phyloP scores from a whole-genome alignment of 2,329 filamentous ascomycete species.

The Penicillium brasilianum region DNA sequence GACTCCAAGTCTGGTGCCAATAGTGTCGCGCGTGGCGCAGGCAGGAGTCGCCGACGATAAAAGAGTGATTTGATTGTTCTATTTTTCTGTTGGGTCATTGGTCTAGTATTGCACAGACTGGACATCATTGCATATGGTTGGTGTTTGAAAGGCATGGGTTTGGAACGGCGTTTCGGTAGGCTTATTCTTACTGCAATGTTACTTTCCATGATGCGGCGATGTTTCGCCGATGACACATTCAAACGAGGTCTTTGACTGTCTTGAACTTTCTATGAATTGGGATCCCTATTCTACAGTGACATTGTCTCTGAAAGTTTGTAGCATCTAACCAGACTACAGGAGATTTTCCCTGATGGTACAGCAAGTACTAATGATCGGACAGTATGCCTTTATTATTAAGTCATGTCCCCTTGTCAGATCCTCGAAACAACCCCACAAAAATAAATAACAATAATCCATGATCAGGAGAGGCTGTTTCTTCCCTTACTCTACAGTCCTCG shows the following conservation, averaged over 20 bases:
- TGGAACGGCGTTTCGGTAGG: constrained; percentile 4
- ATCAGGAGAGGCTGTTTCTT: too few relatives aligned
- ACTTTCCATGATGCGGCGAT: neutral
- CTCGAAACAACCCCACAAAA: neutral
- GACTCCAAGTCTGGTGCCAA: constrained; percentile 30
- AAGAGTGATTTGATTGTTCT: neutral
- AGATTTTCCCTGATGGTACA: too few relatives aligned
- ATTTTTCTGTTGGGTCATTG: neutral
- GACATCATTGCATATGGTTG: constrained; percentile 19
- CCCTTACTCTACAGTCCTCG: too few relatives aligned
- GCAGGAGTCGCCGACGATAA: constrained; percentile 41
- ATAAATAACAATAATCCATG: neutral
- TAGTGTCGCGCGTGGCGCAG: constrained; percentile 32
- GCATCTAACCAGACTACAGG: too few relatives aligned
- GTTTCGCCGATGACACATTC: neutral
- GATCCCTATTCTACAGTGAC: neutral
- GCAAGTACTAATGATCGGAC: too few relatives aligned
- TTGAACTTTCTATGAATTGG: neutral
- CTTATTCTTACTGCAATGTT: neutral
- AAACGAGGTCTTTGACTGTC: neutral
- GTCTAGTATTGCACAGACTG: neutral
- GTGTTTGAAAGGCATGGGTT: constrained; percentile 14
- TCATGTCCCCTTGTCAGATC: neutral
- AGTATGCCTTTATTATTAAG: too few relatives aligned
- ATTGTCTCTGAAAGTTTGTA: neutral